Conservation (phyloP, 768 basidiomycete genomes). For the Rhodocollybia butyracea region DNA sequence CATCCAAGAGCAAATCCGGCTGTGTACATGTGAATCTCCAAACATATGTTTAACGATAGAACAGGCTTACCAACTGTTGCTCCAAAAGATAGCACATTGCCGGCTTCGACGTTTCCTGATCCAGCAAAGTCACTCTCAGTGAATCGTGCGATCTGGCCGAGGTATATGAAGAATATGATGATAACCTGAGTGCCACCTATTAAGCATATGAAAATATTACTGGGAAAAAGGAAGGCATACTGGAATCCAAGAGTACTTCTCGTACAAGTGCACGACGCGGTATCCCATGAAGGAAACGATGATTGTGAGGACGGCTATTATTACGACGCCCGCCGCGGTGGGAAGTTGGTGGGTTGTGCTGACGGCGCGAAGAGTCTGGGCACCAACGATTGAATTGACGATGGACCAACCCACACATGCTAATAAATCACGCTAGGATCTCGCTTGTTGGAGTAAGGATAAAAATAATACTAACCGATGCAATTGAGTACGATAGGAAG, state of each 20-base stretch:
- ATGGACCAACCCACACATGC: slow-evolving; percentile 56
- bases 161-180: slow-evolving; percentile 4
- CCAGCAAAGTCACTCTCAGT: slow-evolving; percentile 2
- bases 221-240: neutral
- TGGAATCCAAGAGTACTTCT: slow-evolving; percentile 5
- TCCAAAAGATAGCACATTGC: slow-evolving; percentile 43
- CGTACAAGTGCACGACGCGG: slow-evolving; percentile 3
- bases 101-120: slow-evolving; percentile 16
- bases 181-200: neutral
- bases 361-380: slow-evolving; percentile 31
- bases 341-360: slow-evolving; percentile 4
- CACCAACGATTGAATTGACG: slow-evolving; percentile 61
- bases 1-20: slow-evolving; percentile 7
- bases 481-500: neutral
- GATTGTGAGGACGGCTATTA: neutral
- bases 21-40: neutral
- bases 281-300: slow-evolving; percentile 4
- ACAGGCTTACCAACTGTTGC: slow-evolving; percentile 54
- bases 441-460: slow-evolving; percentile 40
- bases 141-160: slow-evolving; percentile 2
- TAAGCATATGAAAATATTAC: neutral
- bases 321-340: slow-evolving; percentile 1
- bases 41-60: slow-evolving; percentile 31
- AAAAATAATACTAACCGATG: slow-evolving; percentile 33
- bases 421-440: slow-evolving; percentile 52